Evolutionary conservation across 1,284 basidiomycete genomes (phyloP).

Genomic region (Lignosus rhinocerotis): DNA sequence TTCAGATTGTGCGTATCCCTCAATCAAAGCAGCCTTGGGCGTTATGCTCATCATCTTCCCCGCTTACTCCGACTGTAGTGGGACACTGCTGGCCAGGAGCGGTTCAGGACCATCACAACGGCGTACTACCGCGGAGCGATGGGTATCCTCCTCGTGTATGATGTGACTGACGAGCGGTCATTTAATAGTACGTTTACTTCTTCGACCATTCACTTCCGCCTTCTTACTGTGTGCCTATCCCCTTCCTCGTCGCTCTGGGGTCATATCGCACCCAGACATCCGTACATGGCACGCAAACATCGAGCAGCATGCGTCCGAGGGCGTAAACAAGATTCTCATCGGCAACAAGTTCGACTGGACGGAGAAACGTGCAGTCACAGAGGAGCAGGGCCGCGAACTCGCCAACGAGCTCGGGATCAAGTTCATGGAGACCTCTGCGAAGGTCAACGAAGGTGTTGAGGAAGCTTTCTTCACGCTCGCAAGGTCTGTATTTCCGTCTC

Average conservation of each 20-base stretch:
- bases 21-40: neutral
- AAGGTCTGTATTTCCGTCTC: constrained; percentile 55
- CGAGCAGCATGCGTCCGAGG: constrained; percentile 98
- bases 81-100: constrained; percentile 99
- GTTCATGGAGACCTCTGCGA: constrained; percentile 98
- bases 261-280: constrained; percentile 68
- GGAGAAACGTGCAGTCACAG: constrained; percentile 92
- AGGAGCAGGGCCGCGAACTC: constrained; percentile 81
- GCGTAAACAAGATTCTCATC: constrained; percentile 98
- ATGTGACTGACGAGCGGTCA: constrained; percentile 97
- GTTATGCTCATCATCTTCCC: constrained; percentile 16
- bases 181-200: constrained; percentile 82
- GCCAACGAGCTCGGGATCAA: constrained; percentile 89
- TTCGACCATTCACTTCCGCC: neutral
- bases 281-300: constrained; percentile 99
- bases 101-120: constrained; percentile 98
- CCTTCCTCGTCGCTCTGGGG: neutral
- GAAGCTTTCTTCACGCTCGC: constrained; percentile 98
- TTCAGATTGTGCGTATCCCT: constrained; percentile 80
- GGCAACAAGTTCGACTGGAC: constrained; percentile 99
- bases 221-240: constrained; percentile 1
- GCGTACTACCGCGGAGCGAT: constrained; percentile 99
- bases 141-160: constrained; percentile 98
- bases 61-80: constrained; percentile 55
- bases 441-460: constrained; percentile 97